Base-by-base conservation (phyloP, 345 rosid species). In the Chamaenerion angustifolium region DNA sequence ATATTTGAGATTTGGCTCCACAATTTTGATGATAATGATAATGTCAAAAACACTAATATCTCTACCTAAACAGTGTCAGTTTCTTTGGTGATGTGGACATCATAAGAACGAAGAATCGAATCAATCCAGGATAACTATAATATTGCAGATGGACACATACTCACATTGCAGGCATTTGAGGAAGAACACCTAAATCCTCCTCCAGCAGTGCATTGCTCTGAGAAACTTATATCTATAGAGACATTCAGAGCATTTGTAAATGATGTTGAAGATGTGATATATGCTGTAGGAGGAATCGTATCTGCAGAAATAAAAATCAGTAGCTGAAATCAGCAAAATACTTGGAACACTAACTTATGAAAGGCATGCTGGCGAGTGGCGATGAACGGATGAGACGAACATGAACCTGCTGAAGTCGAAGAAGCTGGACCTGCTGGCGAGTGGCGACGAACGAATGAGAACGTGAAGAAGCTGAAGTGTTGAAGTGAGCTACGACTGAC, bases 171-270 rank as follows among this genome's bases (percentile, higher is more conserved):
- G 58, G 78, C 64, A 62, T 81, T 76, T 56, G 64, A 72, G 40
- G 95, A 83, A 58, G 92, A 71, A 69, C 98, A 90, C 45, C 68
- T 16, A 49, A 90, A 90, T 64, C 95, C 86, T 69, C 86, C 82
- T 58, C 80, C 70, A 43, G 75, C 74, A 55, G 56, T 40, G 68
- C 94, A 86, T 60, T 94, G 81, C 61, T 90, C 88, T 12, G 77
- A 53, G 65, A 90, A 86, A 43, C 94, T 69, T 55, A 90, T 59
- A 64, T 73, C 65, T 55, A 90, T 94, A 52, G 94, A 65, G 46
- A 90, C 66, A 59, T 77, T 85, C 48, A 68, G 64, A 46, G 83
- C 77, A 67, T 78, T 90, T 43, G 98, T 90, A 57, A 86, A 83
- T 16, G 81, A 65, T 59, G 75, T 64, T 53, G 77, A 68, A 48